Evolutionary conservation across 2,329 filamentous ascomycete species (phyloP), one percentile per base, ranked within the genome.

Genomic region (Fonsecaea pedrosoi): DNA sequence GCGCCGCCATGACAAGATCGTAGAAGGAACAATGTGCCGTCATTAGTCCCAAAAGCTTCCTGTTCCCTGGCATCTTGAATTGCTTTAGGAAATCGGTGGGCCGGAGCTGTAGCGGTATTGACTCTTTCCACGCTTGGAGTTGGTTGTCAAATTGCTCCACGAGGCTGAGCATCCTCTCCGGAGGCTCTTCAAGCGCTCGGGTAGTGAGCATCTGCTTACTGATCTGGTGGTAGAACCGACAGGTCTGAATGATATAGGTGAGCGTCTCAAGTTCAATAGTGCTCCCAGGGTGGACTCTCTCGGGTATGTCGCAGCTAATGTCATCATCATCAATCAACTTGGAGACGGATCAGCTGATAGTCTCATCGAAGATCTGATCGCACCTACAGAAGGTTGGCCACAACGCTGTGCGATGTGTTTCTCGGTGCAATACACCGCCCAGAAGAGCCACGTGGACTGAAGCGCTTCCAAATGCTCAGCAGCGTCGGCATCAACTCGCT

Each of bases 291-390:
- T 18, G 30, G 18, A 34, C 40, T 18, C 8, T 15, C 15, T 30
- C 42, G 13, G 62, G 62, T n/a, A 64, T 59, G 3, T 60, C 15
- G 32, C 62, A 64, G n/a, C 10, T 34, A 15, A 64, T 54, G 13
- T 64, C 62, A 6, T 64, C 54, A 21, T 64, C 62, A n/a, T 64
- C 15, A 21, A 64, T 64, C 48, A 45, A 32, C 62, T 64, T 25
- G 50, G 15, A 54, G 25, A 45, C 21, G 32, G 13, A 15, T 15
- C 6, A 18, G 45, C 38, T 25, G 37, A 35, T n/a, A 21, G 15
- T 13, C 15, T 25, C 25, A 1, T 35, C 18, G 13, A 54, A 54
- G 18, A 34, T 37, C 3, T 37, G 30, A 37, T 37, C 4, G n/a
- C 3, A 58, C 59, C n/a, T 40, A 66, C 64, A 12, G 64, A 66